phyloP scores from a whole-genome alignment of 192 early-diverging fungal genomes.

The Allomyces macrogynus region DNA sequence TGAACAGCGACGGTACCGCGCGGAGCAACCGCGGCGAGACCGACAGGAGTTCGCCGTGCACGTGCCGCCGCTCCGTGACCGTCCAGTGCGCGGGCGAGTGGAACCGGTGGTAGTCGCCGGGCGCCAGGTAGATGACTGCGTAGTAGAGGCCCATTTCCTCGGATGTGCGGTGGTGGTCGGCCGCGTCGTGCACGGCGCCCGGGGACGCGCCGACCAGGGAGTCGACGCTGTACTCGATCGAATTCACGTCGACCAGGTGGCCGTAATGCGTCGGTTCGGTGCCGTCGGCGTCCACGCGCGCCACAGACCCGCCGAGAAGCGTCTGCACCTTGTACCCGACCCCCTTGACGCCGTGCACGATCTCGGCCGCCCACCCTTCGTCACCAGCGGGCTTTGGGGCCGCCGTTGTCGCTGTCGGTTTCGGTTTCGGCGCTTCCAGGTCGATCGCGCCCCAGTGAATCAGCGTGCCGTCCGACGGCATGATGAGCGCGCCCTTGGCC shows the following conservation, averaged over 20 bases:
- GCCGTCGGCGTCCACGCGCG: no score
- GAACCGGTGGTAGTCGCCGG: constrained; percentile 98
- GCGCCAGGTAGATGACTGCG: constrained; percentile 86
- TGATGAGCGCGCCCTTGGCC: constrained; percentile 28
- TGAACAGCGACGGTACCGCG: constrained; percentile 72
- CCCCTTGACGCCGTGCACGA: constrained; percentile 85
- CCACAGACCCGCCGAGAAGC: constrained; percentile 40
- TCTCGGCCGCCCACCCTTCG: not conserved
- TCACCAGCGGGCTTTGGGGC: no score
- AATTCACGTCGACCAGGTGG: constrained; percentile 72
- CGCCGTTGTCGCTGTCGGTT: no score
- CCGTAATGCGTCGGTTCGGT: constrained; percentile 17
- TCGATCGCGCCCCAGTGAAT: constrained; percentile 72
- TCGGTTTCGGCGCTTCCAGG: no score
- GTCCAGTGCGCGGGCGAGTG: constrained; percentile 94
- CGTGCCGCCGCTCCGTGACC: constrained; percentile 61
- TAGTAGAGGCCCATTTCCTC: constrained; percentile 65
- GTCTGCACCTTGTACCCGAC: constrained; percentile 74
- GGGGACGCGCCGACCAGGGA: constrained; percentile 37
- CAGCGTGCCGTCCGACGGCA: constrained; percentile 78
- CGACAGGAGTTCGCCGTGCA: constrained; percentile 70
- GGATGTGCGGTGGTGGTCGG: constrained; percentile 14
- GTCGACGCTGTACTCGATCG: constrained; percentile 62
- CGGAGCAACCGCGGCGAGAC: constrained; percentile 83
- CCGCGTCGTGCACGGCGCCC: constrained; percentile 6